Percentiles rank a stretch among this genome's conserved stretches.
These are phyloP conservation scores for Tetrahymena borealis DNA, from an alignment of 73 alveolate species.

Conservation along the genomic window DNA sequence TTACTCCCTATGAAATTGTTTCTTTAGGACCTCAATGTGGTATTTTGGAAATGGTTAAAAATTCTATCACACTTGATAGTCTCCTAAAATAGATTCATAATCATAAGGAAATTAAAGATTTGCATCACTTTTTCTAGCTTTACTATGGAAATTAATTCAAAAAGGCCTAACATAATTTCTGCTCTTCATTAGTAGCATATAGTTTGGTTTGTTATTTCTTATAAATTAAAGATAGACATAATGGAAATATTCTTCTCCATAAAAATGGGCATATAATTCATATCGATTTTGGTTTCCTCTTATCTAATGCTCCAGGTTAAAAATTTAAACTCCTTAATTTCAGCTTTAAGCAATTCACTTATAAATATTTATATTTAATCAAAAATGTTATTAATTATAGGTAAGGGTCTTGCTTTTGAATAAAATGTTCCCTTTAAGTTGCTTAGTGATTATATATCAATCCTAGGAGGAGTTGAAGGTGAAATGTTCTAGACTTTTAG, in stretches of 20 bases:
- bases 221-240: constrained; percentile 89
- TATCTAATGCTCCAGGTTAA: constrained; percentile 79
- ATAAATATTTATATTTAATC: not conserved
- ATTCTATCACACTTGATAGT: constrained; percentile 80
- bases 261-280: constrained; percentile 81
- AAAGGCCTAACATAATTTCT: constrained; percentile 63
- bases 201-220: constrained; percentile 80
- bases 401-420: constrained; percentile 77
- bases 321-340: too few relatives aligned
- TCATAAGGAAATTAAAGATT: not conserved
- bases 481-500: constrained; percentile 41
- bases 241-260: constrained; percentile 82
- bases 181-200: constrained; percentile 77
- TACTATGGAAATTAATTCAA: constrained; percentile 17
- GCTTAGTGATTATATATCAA: constrained; percentile 80
- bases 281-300: constrained; percentile 88
- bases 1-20: constrained; percentile 79
- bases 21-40: constrained; percentile 87
- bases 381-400: not conserved
- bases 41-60: constrained; percentile 69
- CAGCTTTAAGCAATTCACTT: too few relatives aligned
- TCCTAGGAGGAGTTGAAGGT: constrained; percentile 77
- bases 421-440: constrained; percentile 93
- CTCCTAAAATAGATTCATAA: constrained; percentile 58
- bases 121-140: constrained; percentile 8